Evolutionary conservation across 1,284 basidiomycete genomes (phyloP).

Genomic region (Irpex sp.): DNA sequence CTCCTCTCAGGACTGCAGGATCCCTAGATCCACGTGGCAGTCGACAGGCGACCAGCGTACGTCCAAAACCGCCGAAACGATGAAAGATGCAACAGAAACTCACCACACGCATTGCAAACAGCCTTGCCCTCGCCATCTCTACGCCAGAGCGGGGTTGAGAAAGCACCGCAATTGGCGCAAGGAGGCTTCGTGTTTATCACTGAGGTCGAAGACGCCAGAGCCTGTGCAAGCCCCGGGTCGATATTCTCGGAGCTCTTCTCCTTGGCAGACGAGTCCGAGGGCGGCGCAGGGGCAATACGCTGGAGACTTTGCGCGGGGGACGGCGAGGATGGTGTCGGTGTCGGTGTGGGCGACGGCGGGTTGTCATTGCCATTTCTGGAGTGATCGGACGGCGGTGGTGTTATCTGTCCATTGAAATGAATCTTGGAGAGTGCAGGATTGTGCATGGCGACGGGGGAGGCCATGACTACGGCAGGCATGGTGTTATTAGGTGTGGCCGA

Average conservation of each 20-base stretch:
- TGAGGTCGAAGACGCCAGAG: constrained; percentile 16
- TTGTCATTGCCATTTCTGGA: constrained; percentile 16
- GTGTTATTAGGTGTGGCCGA: constrained; percentile 20
- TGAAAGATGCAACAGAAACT: constrained; percentile 38
- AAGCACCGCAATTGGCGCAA: constrained; percentile 71
- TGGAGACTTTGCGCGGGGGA: constrained; percentile 21
- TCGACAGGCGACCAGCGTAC: constrained; percentile 24
- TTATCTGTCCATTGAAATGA: constrained; percentile 28
- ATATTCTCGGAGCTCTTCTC: constrained; percentile 20
- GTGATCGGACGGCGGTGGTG: constrained; percentile 29
- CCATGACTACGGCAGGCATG: constrained; percentile 29
- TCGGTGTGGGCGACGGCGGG: constrained; percentile 18
- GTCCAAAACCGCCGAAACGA: constrained; percentile 23
- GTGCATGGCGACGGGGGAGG: constrained; percentile 29
- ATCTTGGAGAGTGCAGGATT: constrained; percentile 25
- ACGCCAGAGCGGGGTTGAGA: constrained; percentile 79
- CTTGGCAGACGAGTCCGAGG: constrained; percentile 21
- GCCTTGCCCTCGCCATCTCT: constrained; percentile 76
- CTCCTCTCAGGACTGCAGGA: constrained; percentile 18
- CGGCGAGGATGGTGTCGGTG: constrained; percentile 23
- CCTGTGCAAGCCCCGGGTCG: constrained; percentile 24
- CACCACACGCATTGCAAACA: constrained; percentile 86
- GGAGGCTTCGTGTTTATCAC: constrained; percentile 18
- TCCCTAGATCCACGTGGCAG: constrained; percentile 29
- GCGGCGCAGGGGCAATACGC: constrained; percentile 17